Percentiles rank a stretch among this genome's conserved stretches.
Evolutionary conservation across 2,329 filamentous ascomycete genomes (phyloP).

Genomic region (Zasmidium angulare): DNA sequence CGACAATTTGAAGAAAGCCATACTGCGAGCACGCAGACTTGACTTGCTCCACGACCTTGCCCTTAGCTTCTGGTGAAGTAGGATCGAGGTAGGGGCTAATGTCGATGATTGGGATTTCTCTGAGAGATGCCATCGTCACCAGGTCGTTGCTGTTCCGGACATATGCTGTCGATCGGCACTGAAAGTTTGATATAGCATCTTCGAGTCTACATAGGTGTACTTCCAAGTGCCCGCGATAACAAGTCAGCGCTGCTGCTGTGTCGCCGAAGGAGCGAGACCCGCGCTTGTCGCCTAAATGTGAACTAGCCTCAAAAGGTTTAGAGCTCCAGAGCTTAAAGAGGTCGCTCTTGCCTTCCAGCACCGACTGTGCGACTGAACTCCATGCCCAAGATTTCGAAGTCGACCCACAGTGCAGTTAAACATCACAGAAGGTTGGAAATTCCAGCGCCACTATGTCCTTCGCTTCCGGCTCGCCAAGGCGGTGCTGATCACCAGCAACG

Average conservation of each 20-base stretch:
- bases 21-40: conserved; percentile 40
- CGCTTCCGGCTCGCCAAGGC: too few species aligned
- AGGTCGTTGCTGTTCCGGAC: too few species aligned
- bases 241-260: background rate
- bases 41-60: conserved; percentile 44
- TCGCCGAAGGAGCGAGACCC: background rate
- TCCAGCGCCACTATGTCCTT: too few species aligned
- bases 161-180: too few species aligned
- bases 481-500: too few species aligned
- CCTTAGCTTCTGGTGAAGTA: conserved; percentile 34
- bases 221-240: conserved; percentile 1
- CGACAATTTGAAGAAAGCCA: conserved; percentile 46
- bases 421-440: too few species aligned
- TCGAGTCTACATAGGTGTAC: background rate
- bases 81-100: conserved; percentile 39
- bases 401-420: too few species aligned
- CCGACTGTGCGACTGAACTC: too few species aligned
- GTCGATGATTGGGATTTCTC: conserved; percentile 41
- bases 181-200: too few species aligned
- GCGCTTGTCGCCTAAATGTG: conserved; percentile 1
- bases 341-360: background rate
- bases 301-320: background rate
- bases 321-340: background rate
- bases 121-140: background rate
- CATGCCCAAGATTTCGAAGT: too few species aligned